Evolutionary conservation across 2,329 filamentous ascomycete species (phyloP), one percentile per base, ranked within the genome.

Genomic region (Fusarium chuoi): DNA sequence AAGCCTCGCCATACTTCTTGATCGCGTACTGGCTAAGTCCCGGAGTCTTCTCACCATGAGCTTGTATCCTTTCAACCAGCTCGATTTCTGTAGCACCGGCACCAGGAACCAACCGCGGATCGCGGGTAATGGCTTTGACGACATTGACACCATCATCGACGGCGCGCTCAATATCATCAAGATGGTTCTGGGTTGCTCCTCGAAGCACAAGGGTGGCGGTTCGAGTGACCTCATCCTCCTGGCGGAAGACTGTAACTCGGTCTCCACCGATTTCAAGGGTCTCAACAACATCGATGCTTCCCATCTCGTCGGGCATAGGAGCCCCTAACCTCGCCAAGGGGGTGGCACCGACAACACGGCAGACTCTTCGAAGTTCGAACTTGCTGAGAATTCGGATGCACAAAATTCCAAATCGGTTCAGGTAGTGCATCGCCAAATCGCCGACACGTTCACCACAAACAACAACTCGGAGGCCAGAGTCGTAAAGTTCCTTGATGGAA

Each of bases 241-340:
- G 96, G 79, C 97, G 90, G 90, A 99, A 99, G 67, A 99, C 96
- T 46, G 96, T 99, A 67, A 99, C 97, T 71, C 96, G 93, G 87
- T 99, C 96, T 78, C 96, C 96, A 74, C 96, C 96, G 82, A 99
- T 98, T 85, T 99, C 96, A 49, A 97, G 89, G 4, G 97, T 98
- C 89, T 99, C 96, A 38, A 99, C 96, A 65, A 99, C 84, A 82
- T 99, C 96, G 73, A 99, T 91, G 78, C 85, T 93, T 75, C 96
- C 96, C 95, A 98, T 98, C 88, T 99, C 96, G 78, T 99, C 96
- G n/a, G 97, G 96, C 96, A 99, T 99, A 49, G 96, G 96, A 22
- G 97, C 96, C 74, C 96, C 96, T 54, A 99, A 88, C 78, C 96
- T 93, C 60, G 97, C 97, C 71, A 99, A 89, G n/a, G 96, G 96